Percentiles rank a stretch among this genome's conserved stretches.
These are phyloP conservation scores for Cyclocybe aegerita DNA, from an alignment of 768 basidiomycete species.

Conservation along the genomic window DNA sequence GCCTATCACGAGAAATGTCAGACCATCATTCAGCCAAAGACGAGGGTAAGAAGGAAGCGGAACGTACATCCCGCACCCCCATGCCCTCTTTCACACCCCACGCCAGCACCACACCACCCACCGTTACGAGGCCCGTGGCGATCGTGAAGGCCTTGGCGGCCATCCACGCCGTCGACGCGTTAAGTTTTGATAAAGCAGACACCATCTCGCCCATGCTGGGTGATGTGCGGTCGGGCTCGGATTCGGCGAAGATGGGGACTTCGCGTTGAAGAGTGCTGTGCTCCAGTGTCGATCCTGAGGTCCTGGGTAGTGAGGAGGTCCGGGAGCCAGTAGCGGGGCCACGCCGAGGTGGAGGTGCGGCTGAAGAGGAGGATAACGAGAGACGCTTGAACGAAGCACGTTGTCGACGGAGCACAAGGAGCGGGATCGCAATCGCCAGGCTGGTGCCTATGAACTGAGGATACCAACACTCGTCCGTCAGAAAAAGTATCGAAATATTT, in stretches of 20 bases:
- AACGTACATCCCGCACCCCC: conserved; percentile 56
- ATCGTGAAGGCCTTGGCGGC: conserved; percentile 64
- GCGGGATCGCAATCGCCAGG: conserved; percentile 32
- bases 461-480: no score
- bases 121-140: conserved; percentile 58
- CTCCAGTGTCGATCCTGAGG: no score
- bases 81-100: conserved; percentile 51
- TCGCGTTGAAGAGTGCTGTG: no score
- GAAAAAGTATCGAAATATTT: background rate
- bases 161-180: conserved; percentile 51
- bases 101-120: conserved; percentile 43
- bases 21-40: background rate
- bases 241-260: background rate
- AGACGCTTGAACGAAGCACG: conserved; percentile 18
- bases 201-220: conserved; percentile 30
- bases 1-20: conserved; percentile 33
- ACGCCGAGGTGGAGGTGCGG: conserved; percentile 32
- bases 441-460: conserved; percentile 29
- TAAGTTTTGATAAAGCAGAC: conserved; percentile 34
- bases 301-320: conserved; percentile 2
- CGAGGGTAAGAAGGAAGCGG: conserved; percentile 1
- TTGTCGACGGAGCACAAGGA: conserved; percentile 33
- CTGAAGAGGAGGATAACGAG: background rate
- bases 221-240: conserved; percentile 23
- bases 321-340: conserved; percentile 4